Conservation (phyloP, 2,329 filamentous ascomycete species). For the Aureobasidium sp. region DNA sequence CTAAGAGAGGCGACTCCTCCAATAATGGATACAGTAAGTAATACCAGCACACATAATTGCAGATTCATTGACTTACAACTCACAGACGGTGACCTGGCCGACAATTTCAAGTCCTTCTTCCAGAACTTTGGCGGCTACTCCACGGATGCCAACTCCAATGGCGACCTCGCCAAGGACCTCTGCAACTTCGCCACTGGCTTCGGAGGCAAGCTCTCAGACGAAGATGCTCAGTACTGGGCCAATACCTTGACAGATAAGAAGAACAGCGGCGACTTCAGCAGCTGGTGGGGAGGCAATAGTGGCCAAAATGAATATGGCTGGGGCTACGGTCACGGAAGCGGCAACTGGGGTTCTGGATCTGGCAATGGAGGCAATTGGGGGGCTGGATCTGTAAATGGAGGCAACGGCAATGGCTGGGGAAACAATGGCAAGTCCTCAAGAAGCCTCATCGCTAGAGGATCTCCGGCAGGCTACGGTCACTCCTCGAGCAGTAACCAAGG, state of each 20-base stretch:
- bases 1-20: not conserved
- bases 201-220: conserved; percentile 1
- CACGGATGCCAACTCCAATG: not conserved
- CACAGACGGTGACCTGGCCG: not conserved
- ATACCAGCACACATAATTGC: not conserved
- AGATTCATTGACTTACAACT: not conserved
- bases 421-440: not conserved
- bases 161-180: conserved; percentile 7
- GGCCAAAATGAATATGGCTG: not conserved
- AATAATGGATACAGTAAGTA: conserved; percentile 2
- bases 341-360: no score
- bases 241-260: conserved; percentile 3
- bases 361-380: not conserved
- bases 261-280: not conserved
- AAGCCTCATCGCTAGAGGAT: not conserved
- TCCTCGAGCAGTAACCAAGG: not conserved
- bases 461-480: not conserved
- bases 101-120: conserved; percentile 8
- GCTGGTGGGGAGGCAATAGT: not conserved
- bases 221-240: conserved; percentile 3
- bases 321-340: not conserved
- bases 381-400: not conserved
- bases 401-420: not conserved
- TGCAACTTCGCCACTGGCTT: conserved; percentile 4
- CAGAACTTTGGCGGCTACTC: not conserved